These are phyloP conservation scores for Fusarium hostae DNA, from an alignment of 2,329 filamentous ascomycete species.

Conservation along the genomic window DNA sequence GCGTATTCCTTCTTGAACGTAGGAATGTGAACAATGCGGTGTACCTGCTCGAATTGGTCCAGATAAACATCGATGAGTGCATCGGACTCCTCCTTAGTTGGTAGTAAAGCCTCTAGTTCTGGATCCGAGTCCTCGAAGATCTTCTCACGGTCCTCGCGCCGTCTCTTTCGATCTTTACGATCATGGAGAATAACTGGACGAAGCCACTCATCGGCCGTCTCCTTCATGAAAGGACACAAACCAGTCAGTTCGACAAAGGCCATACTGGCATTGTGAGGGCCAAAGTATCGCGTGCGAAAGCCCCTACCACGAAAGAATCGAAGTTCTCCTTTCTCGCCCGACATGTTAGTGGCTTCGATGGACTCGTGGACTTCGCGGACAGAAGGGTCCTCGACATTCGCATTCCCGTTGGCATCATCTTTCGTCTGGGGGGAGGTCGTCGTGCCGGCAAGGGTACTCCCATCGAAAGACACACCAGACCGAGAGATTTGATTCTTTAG, in stretches of 20 bases:
- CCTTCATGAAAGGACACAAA: constrained; percentile 69
- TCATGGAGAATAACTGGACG: constrained; percentile 66
- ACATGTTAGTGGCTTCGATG: constrained; percentile 54
- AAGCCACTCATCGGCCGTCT: constrained; percentile 71
- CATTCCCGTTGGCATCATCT: constrained; percentile 51
- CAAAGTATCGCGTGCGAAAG: constrained; percentile 69
- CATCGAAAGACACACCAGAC: constrained; percentile 59
- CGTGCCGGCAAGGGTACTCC: constrained; percentile 60
- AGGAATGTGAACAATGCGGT: constrained; percentile 69
- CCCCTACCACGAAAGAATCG: constrained; percentile 69
- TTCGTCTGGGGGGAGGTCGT: constrained; percentile 60
- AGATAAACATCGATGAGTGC: constrained; percentile 62
- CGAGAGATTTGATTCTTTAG: constrained; percentile 64
- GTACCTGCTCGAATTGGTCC: constrained; percentile 65
- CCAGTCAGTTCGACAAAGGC: constrained; percentile 69
- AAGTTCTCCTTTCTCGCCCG: constrained; percentile 62
- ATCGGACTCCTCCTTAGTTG: constrained; percentile 60
- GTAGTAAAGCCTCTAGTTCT: constrained; percentile 62
- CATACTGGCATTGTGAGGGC: constrained; percentile 69
- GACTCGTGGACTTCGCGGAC: constrained; percentile 54
- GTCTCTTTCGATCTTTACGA: constrained; percentile 65
- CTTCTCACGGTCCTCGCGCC: constrained; percentile 63
- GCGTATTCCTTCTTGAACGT: constrained; percentile 67
- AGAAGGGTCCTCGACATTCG: constrained; percentile 48
- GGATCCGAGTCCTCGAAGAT: constrained; percentile 60